Base-by-base conservation (phyloP, 805 yeast genomes). In the Yamadazyma kitorensis region DNA sequence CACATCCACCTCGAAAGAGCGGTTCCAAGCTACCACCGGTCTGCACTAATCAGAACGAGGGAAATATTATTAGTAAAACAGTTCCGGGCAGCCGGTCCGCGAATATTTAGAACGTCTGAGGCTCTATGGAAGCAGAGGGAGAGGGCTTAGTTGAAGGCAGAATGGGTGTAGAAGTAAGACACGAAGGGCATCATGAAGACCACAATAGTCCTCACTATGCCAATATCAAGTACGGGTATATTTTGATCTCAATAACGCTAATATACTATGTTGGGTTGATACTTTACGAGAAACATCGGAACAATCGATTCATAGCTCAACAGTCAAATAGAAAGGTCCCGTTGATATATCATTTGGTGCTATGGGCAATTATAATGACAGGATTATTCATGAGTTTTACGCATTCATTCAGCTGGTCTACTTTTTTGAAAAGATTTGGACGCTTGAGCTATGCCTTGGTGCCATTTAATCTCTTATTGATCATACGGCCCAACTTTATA, bases 191-290 rank as follows among this genome's bases (percentile, higher is more conserved):
- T 24, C 88, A 82, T 49, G n/a, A n/a, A n/a, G n/a, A n/a, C n/a
- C n/a, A n/a, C n/a, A n/a, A n/a, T n/a, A n/a, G n/a, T n/a, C n/a
- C n/a, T n/a, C n/a, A n/a, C n/a, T 66, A 45, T 36, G 72, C 72
- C 26, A 82, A 82, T 49, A 47, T 79, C 29, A 70, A 72, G 31
- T 82, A 75, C 48, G 93, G 91, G 0, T 75, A 77, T 45, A 46
- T 70, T 9, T 53, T 78, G 0, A 52, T 81, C 5, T 47, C 59
- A 1, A 35, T 75, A 3, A 60, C 79, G 1, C 29, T 68, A 0
- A 28, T 62, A 0, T 75, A 34, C 17, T 34, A 22, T 11, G 33
- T 25, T 5, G 12, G 29, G n/a, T 9, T 34, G 9, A 14, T 34
- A 10, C 2, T 20, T 3, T 12, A 29, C 26, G 31, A 33, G 3